A percentile compares a stretch with the other conserved stretches of the same genome.
Conservation (phyloP, 768 basidiomycete genomes). For the Clavulina sp. region DNA sequence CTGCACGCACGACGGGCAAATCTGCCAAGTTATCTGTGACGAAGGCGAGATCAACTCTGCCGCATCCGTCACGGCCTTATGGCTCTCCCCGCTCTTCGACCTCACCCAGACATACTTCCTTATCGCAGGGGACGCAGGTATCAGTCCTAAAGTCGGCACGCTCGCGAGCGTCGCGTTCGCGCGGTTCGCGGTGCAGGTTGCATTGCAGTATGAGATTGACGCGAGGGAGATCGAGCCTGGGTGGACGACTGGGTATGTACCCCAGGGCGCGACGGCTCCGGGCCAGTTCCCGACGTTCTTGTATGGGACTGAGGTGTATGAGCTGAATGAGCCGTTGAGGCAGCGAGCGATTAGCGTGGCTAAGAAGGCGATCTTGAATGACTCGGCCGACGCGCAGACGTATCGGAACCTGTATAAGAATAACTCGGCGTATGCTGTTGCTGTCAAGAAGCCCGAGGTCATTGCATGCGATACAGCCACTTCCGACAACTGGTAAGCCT, state of each 20-base stretch:
- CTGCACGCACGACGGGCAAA: conserved; percentile 19
- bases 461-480: conserved; percentile 22
- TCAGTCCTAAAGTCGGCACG: conserved; percentile 24
- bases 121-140: conserved; percentile 25
- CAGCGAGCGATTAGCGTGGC: conserved; percentile 18
- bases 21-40: conserved; percentile 25
- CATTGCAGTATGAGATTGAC: conserved; percentile 26
- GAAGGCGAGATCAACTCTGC: conserved; percentile 30
- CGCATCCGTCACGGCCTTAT: conserved; percentile 20
- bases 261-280: conserved; percentile 18
- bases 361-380: conserved; percentile 19
- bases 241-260: conserved; percentile 24
- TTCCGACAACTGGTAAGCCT: conserved; percentile 22
- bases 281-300: conserved; percentile 15
- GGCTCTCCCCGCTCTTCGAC: conserved; percentile 21
- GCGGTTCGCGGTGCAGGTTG: conserved; percentile 24
- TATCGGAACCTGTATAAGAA: conserved; percentile 20
- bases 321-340: conserved; percentile 27
- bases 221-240: conserved; percentile 24
- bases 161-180: conserved; percentile 24
- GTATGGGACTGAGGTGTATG: conserved; percentile 31
- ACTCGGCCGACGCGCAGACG: conserved; percentile 17
- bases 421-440: conserved; percentile 16
- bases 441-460: conserved; percentile 19
- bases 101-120: conserved; percentile 26